phyloP scores from a whole-genome alignment of 148 eudicot species.

The Oxyria digyna region DNA sequence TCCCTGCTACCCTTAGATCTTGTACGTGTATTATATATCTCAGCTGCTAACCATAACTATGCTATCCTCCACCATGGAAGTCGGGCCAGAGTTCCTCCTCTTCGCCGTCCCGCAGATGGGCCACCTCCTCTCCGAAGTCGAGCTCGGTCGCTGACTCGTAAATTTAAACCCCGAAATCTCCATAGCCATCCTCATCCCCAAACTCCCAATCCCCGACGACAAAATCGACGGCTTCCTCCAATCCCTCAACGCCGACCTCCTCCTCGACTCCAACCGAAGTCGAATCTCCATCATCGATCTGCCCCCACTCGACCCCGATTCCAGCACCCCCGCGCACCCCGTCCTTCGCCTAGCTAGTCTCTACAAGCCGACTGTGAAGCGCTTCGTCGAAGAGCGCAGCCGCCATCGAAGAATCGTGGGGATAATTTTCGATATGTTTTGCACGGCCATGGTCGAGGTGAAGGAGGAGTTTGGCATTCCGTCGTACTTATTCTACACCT shows the following conservation, averaged over 20 bases:
- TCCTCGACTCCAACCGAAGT: neutral
- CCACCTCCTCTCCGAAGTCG: constrained; percentile 32
- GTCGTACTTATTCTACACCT: constrained; percentile 20
- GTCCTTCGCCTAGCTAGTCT: neutral
- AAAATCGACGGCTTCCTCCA: constrained; percentile 11
- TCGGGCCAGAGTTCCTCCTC: constrained; percentile 27
- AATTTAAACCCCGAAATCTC: constrained; percentile 20
- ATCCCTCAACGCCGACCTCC: neutral
- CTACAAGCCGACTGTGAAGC: neutral
- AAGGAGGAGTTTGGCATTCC: constrained; percentile 19
- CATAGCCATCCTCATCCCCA: constrained; percentile 26
- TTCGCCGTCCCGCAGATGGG: constrained; percentile 43
- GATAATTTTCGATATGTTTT: constrained; percentile 23
- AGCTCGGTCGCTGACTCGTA: constrained; percentile 33
- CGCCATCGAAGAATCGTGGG: neutral
- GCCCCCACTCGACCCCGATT: neutral
- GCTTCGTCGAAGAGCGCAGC: neutral
- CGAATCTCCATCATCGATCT: neutral
- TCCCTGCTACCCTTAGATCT: no score
- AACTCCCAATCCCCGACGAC: constrained; percentile 7
- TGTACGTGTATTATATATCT: no score
- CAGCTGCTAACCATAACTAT: no score
- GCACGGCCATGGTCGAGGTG: constrained; percentile 16
- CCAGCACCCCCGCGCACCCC: neutral
- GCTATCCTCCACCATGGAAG: no score